These are phyloP conservation scores for Flueggea neowawraea DNA, from an alignment of 441 rosid species.

Conservation along the genomic window DNA sequence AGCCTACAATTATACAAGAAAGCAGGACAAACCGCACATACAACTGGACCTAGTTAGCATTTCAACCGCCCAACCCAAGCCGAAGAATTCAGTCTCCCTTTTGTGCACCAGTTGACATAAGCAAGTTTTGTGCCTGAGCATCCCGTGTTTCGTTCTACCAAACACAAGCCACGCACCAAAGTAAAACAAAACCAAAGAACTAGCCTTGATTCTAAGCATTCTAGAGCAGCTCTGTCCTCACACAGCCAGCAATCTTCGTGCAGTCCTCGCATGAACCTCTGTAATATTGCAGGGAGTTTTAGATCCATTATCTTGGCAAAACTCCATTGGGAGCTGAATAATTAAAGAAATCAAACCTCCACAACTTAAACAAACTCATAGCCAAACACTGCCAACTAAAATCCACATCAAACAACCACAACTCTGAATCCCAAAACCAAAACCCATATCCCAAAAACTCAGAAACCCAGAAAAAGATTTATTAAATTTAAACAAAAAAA, in stretches of 20 bases:
- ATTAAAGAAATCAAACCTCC: constrained; percentile 4
- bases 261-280: constrained; percentile 32
- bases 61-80: constrained; percentile 36
- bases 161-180: constrained; percentile 34
- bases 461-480: constrained; percentile 3
- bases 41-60: constrained; percentile 24
- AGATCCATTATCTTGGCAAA: constrained; percentile 43
- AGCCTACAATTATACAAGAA: constrained; percentile 32
- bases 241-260: constrained; percentile 22
- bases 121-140: constrained; percentile 32
- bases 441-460: constrained; percentile 17
- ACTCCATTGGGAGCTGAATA: constrained; percentile 12
- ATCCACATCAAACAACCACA: constrained; percentile 4
- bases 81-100: constrained; percentile 29
- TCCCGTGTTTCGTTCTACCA: constrained; percentile 34
- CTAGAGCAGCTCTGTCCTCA: constrained; percentile 35
- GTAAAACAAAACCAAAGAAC: constrained; percentile 32
- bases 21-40: constrained; percentile 13
- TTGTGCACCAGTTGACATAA: constrained; percentile 24
- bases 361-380: constrained; percentile 11
- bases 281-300: constrained; percentile 25
- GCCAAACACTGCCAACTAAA: too few relatives aligned
- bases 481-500: constrained; percentile 11
- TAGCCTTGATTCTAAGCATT: constrained; percentile 56
- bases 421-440: constrained; percentile 23